Percentiles rank a stretch among this genome's conserved stretches.
phyloP scores from a whole-genome alignment of 2,329 filamentous ascomycete genomes.

The Chrysoporthe deuterocubensis region DNA sequence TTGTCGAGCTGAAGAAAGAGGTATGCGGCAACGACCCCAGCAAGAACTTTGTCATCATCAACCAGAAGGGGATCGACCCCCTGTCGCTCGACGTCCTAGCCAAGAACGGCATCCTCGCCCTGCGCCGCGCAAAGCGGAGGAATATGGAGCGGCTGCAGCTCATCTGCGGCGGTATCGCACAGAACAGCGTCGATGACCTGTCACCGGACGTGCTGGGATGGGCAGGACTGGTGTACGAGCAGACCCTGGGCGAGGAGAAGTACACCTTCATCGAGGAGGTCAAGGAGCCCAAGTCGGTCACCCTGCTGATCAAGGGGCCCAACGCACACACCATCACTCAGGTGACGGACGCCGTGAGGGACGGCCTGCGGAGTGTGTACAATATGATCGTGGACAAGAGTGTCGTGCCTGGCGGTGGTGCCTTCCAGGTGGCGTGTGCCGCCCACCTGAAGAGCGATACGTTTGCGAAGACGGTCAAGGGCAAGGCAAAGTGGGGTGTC shows the following conservation, averaged over 20 bases:
- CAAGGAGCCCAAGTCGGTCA: constrained; percentile 98
- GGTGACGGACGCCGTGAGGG: constrained; percentile 93
- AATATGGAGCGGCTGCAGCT: constrained; percentile 99
- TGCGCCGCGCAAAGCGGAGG: constrained; percentile 92
- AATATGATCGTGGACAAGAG: constrained; percentile 99
- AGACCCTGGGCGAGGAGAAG: constrained; percentile 97
- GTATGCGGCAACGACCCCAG: constrained; percentile 91
- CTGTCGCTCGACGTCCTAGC: constrained; percentile 93
- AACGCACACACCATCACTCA: constrained; percentile 97
- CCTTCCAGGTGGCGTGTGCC: constrained; percentile 94
- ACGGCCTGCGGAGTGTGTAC: constrained; percentile 94
- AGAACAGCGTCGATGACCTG: constrained; percentile 96
- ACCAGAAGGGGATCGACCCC: constrained; percentile 99
- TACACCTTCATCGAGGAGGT: constrained; percentile 99
- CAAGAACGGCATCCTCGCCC: constrained; percentile 96
- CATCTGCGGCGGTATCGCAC: constrained; percentile 85
- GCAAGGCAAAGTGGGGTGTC: constrained; percentile 96
- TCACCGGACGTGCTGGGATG: constrained; percentile 88
- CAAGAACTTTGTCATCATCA: constrained; percentile 97
- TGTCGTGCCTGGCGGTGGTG: constrained; percentile 91
- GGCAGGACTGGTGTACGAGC: constrained; percentile 96
- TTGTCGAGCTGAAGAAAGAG: constrained; percentile 96
- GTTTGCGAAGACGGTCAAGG: constrained; percentile 90
- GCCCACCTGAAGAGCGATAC: constrained; percentile 83
- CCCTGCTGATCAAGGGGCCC: constrained; percentile 95